Base-by-base conservation (phyloP, 495 filamentous ascomycete genomes). In the Penicillium canariense region DNA sequence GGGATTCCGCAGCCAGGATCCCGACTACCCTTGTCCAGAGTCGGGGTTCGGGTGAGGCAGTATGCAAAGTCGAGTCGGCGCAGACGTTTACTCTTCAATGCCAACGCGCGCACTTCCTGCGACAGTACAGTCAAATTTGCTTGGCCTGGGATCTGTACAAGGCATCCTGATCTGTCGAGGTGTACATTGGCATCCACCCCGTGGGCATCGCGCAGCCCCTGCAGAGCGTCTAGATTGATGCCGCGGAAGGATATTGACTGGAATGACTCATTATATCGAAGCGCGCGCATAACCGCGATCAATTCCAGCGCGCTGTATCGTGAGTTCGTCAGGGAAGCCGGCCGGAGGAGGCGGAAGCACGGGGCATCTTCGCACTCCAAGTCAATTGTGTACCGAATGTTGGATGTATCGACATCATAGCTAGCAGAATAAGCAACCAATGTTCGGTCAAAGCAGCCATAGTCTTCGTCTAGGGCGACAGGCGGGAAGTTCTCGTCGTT, bases 191-290 rank as follows among this genome's bases (percentile, higher is more conserved):
- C 77, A 60, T 92, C 88, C 7, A 65, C 63, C 0, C 87, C 88
- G 60, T 82, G 75, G 4, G 63, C 28, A 66, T 92, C 88, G 43
- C 73, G 68, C 17, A 86, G 58, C 7, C 79, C 78, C 57, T 89
- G 85, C 23, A 92, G 66, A 30, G 69, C 60, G 55, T 90, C 86
- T 9, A 98, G 77, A 54, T 80, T 83, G 43, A 96, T 81, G 25
- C 86, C 84, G 12, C 78, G 73, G 67, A 97, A 96, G 1, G 91
- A 96, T 32, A 98, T 81, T 1, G 89, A 87, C 47, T 79, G 79
- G 68, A 97, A 97, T 12, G 83, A 88, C 66, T 96, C 90, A 61
- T 97, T 97, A 72, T 96, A 98, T 31, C 94, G 82, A 44, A 98
- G 72, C 5, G 94, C 83, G 17, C 93, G 83, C 77, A 96, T 81